A percentile compares a stretch with the other conserved stretches of the same genome.
These are phyloP conservation scores for Senecio squalidus DNA, from an alignment of 140 eudicot genomes.

Conservation along the genomic window DNA sequence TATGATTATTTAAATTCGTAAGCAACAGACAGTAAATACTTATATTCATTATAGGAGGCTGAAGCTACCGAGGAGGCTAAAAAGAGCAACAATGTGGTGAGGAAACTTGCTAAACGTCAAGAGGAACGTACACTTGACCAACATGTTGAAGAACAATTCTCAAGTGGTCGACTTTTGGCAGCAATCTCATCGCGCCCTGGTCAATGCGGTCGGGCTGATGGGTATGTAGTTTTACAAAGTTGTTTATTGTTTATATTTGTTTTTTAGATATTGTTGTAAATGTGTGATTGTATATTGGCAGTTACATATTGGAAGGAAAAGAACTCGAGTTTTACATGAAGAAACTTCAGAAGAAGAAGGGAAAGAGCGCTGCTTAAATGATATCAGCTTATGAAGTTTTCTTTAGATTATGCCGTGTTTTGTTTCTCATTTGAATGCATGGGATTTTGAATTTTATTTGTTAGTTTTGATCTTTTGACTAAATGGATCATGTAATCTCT, in stretches of 20 bases:
- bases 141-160: constrained; percentile 76
- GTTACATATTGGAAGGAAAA: constrained; percentile 35
- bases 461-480: constrained; percentile 17
- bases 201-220: constrained; percentile 82
- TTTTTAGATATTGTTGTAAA: neutral
- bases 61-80: constrained; percentile 34
- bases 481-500: constrained; percentile 13
- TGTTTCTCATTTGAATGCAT: neutral
- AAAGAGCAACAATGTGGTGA: constrained; percentile 35
- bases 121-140: constrained; percentile 32
- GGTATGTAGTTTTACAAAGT: constrained; percentile 34
- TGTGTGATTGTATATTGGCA: neutral
- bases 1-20: neutral
- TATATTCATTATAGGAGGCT: constrained; percentile 14
- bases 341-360: constrained; percentile 73
- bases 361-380: constrained; percentile 51
- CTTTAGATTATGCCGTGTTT: constrained; percentile 1
- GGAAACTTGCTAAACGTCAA: constrained; percentile 37
- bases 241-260: neutral
- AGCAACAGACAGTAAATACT: neutral
- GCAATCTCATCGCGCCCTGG: constrained; percentile 87
- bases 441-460: constrained; percentile 13
- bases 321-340: constrained; percentile 43
- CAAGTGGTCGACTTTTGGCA: constrained; percentile 68
- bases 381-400: neutral